phyloP scores from a whole-genome alignment of 2,329 filamentous ascomycete species.

The Hypoxylon sp. region DNA sequence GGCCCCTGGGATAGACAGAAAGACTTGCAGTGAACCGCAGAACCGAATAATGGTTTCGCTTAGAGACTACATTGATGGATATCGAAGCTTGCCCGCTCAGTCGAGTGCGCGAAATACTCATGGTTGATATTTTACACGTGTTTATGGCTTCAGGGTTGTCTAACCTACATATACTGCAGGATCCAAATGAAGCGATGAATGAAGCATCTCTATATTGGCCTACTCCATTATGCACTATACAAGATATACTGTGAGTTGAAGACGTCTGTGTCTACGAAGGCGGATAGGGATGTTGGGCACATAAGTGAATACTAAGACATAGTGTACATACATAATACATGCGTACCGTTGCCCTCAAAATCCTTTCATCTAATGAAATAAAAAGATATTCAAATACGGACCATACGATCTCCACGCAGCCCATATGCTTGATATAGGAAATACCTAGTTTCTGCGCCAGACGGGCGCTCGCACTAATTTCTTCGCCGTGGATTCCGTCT shows the following conservation, averaged over 20 bases:
- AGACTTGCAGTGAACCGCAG: slow-evolving; percentile 19
- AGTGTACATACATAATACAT: not conserved
- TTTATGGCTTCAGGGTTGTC: not conserved
- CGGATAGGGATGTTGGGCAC: not conserved
- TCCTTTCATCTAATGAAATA: not conserved
- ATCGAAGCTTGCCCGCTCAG: not conserved
- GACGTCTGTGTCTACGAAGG: not conserved
- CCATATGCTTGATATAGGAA: too few relatives aligned
- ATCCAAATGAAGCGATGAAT: not conserved
- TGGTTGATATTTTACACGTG: not conserved
- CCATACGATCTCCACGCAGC: too few relatives aligned
- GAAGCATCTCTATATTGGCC: not conserved
- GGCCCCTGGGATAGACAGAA: slow-evolving; percentile 35
- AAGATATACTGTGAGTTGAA: not conserved
- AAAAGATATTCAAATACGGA: not conserved
- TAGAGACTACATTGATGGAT: slow-evolving; percentile 24
- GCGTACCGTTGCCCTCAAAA: not conserved
- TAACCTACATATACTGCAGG: not conserved
- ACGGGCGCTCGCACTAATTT: not conserved
- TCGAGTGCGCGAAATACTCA: not conserved
- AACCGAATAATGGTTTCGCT: slow-evolving; percentile 5
- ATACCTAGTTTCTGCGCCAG: too few relatives aligned
- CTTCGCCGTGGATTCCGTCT: not conserved
- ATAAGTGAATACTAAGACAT: not conserved
- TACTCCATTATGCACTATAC: too few relatives aligned